These are phyloP conservation scores for Coemansia sp. DNA, from an alignment of 192 early-diverging fungal genomes.

Conservation along the genomic window DNA sequence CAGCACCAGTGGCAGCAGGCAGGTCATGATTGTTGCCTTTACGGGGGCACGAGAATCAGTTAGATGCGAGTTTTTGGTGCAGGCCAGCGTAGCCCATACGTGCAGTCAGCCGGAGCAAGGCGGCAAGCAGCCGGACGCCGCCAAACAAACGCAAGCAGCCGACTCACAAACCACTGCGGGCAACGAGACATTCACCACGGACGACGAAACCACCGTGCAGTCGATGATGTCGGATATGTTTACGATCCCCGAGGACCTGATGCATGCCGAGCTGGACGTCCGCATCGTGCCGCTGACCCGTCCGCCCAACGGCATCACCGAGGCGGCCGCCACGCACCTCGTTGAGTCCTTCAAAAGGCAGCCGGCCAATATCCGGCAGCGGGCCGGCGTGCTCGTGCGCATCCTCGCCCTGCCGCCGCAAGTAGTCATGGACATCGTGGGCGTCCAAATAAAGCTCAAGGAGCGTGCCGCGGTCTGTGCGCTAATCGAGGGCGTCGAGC, in stretches of 20 bases:
- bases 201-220: constrained; percentile 10
- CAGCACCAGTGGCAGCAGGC: neutral
- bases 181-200: neutral
- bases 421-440: constrained; percentile 44
- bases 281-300: constrained; percentile 47
- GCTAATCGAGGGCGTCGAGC: constrained; percentile 22
- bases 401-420: constrained; percentile 44
- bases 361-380: constrained; percentile 22
- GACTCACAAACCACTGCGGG: neutral
- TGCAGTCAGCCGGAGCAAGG: no score
- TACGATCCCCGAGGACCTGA: constrained; percentile 24
- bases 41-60: constrained; percentile 41
- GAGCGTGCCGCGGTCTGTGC: constrained; percentile 19
- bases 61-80: constrained; percentile 49
- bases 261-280: constrained; percentile 39
- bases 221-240: constrained; percentile 28
- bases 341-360: constrained; percentile 30
- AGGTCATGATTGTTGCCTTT: constrained; percentile 48
- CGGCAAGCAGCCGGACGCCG: no score
- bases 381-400: constrained; percentile 39
- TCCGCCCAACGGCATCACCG: constrained; percentile 45
- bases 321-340: constrained; percentile 28
- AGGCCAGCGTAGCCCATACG: constrained; percentile 19
- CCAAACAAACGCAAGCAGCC: no score
- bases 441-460: constrained; percentile 20